Evolutionary conservation across 1,284 basidiomycete species (phyloP).

Genomic region (Trametes sp.): DNA sequence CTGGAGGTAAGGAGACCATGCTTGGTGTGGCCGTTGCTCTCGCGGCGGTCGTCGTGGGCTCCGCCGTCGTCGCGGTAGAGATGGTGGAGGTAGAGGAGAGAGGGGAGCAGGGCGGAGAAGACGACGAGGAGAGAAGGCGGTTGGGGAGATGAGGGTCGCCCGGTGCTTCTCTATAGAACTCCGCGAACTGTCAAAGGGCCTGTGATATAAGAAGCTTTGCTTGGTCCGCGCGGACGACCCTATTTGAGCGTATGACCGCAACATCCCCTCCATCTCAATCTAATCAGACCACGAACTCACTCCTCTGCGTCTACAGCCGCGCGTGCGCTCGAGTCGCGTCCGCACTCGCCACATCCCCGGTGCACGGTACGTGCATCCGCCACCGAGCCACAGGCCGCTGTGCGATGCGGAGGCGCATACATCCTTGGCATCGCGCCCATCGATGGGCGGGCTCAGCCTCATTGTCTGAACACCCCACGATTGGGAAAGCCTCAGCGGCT

Average conservation of each 20-base stretch:
- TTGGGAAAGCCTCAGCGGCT: neutral
- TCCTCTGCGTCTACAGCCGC: neutral
- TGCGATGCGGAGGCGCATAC: neutral
- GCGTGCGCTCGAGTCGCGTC: neutral
- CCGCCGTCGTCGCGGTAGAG: neutral
- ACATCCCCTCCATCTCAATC: neutral
- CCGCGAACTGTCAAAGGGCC: neutral
- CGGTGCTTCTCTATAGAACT: neutral
- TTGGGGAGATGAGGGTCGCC: neutral
- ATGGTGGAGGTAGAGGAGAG: neutral
- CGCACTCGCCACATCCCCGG: neutral
- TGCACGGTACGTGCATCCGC: neutral
- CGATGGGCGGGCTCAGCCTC: neutral
- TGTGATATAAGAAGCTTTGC: neutral
- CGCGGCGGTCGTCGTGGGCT: neutral
- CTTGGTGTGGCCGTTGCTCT: neutral
- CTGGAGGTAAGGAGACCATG: constrained; percentile 22
- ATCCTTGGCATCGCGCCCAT: neutral
- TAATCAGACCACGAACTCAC: neutral
- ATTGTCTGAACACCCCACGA: neutral
- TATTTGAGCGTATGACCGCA: neutral
- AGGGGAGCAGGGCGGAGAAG: neutral
- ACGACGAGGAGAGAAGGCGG: too few relatives aligned
- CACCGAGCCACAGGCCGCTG: neutral
- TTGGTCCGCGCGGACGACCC: neutral